Evolutionary conservation across 495 filamentous ascomycete species (phyloP).

Genomic region (Tuber borchii): DNA sequence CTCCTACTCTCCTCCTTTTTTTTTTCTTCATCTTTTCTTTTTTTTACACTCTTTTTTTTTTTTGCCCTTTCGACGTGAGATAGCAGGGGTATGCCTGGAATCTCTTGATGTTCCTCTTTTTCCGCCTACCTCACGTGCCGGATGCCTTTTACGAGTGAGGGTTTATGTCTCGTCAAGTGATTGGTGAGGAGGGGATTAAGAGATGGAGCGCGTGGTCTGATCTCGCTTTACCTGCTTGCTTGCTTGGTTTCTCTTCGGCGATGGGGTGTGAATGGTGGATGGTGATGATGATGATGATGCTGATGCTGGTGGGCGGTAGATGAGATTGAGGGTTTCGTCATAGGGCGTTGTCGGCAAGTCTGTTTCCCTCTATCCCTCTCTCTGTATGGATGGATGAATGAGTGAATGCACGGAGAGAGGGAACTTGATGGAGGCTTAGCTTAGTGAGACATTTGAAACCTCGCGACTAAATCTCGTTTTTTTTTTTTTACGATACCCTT

Average conservation of each 20-base stretch:
- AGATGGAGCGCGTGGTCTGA: neutral
- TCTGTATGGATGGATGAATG: no score
- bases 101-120: no score
- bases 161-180: neutral
- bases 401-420: no score
- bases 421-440: neutral
- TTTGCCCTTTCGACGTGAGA: no score
- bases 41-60: neutral
- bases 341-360: no score
- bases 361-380: no score
- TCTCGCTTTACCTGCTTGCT: neutral
- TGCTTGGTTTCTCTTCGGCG: no score
- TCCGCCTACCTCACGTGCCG: conserved; percentile 1
- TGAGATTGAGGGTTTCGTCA: no score
- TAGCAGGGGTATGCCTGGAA: no score
- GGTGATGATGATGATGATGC: neutral
- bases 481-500: no score
- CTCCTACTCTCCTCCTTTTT: neutral
- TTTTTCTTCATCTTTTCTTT: neutral
- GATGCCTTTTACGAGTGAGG: neutral
- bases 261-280: neutral
- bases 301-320: no score
- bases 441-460: neutral
- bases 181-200: neutral
- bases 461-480: neutral